Conservation (phyloP, 2,329 filamentous ascomycete species). For the Cytospora piceae region DNA sequence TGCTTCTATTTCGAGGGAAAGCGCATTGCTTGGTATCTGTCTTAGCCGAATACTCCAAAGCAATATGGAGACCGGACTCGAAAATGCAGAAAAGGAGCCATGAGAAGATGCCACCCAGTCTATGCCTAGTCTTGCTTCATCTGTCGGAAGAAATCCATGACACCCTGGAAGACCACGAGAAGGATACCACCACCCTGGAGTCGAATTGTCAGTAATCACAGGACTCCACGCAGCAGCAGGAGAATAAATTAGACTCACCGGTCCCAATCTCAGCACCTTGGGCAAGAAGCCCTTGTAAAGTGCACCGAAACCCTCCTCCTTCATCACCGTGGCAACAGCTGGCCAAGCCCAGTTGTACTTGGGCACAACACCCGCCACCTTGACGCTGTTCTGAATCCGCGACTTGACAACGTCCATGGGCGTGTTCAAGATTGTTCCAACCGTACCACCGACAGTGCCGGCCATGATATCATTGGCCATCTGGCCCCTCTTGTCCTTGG, state of each 20-base stretch:
- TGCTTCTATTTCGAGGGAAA: slow-evolving; percentile 2
- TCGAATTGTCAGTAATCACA: background rate
- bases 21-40: slow-evolving; percentile 18
- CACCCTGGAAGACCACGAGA: slow-evolving; percentile 82
- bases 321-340: slow-evolving; percentile 80
- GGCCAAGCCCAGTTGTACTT: slow-evolving; percentile 99
- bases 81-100: background rate
- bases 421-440: slow-evolving; percentile 87
- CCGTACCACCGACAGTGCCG: slow-evolving; percentile 83
- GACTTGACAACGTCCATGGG: slow-evolving; percentile 97
- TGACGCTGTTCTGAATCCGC: slow-evolving; percentile 91
- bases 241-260: slow-evolving; percentile 47
- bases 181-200: slow-evolving; percentile 63
- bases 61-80: background rate
- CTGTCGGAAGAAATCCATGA: slow-evolving; percentile 90
- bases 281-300: slow-evolving; percentile 98
- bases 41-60: background rate
- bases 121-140: slow-evolving; percentile 42
- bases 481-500: slow-evolving; percentile 78
- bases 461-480: slow-evolving; percentile 87
- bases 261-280: slow-evolving; percentile 82
- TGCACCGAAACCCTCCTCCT: slow-evolving; percentile 88
- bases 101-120: slow-evolving; percentile 12
- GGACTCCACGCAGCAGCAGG: slow-evolving; percentile 34
- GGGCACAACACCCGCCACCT: slow-evolving; percentile 75